Evolutionary conservation across 805 yeast genomes (phyloP).

Genomic region (Naumovozyma baii): DNA sequence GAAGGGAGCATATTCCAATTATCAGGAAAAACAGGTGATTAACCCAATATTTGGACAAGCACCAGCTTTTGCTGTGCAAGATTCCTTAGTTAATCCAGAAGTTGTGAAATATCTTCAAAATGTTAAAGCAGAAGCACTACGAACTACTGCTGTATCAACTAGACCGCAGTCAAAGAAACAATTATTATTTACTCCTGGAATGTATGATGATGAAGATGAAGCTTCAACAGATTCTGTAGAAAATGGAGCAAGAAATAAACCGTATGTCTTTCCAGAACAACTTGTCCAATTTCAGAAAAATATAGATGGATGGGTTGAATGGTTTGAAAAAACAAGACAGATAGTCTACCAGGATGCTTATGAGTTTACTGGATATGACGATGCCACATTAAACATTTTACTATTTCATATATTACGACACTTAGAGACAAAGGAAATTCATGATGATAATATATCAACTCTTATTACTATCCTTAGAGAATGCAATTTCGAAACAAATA

Average conservation of each 20-base stretch:
- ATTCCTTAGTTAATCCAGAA: conserved; percentile 19
- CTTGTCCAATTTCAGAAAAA: conserved; percentile 3
- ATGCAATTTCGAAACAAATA: conserved; percentile 1
- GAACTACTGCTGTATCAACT: conserved; percentile 10
- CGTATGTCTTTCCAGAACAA: neutral
- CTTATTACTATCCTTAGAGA: conserved; percentile 13
- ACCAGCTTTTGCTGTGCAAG: conserved; percentile 20
- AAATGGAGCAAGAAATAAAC: neutral
- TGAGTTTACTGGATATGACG: conserved; percentile 13
- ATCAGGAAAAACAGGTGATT: neutral
- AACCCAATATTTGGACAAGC: conserved; percentile 27
- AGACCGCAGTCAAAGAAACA: neutral
- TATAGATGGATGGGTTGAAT: conserved; percentile 6
- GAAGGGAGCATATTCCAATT: neutral
- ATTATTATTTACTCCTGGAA: conserved; percentile 8
- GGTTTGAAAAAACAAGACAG: conserved; percentile 9
- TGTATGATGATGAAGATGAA: conserved; percentile 19
- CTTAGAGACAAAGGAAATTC: conserved; percentile 5
- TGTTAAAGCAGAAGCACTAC: conserved; percentile 25
- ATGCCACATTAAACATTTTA: conserved; percentile 13
- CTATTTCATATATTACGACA: conserved; percentile 13
- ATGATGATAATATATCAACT: conserved; percentile 10
- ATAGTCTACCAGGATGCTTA: conserved; percentile 5
- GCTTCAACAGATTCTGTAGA: neutral
- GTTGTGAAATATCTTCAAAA: conserved; percentile 17